phyloP scores from a whole-genome alignment of 2,329 filamentous ascomycete genomes.

The Cladosporium phlei region DNA sequence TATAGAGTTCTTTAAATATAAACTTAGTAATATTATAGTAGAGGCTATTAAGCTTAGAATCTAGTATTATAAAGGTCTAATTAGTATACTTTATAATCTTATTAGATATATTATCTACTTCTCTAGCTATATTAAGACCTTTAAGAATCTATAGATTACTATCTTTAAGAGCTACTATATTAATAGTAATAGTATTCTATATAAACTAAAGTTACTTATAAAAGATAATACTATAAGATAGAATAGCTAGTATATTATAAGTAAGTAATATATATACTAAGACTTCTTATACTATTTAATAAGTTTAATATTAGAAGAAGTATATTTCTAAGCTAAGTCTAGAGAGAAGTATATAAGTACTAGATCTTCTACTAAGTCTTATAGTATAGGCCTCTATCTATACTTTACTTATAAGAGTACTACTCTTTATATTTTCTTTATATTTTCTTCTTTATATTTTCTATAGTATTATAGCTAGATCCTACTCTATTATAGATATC shows the following conservation, averaged over 20 bases:
- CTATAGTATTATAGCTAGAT: no score
- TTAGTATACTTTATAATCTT: not conserved
- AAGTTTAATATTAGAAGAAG: no score
- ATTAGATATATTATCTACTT: not conserved
- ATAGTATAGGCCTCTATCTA: no score
- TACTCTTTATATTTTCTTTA: no score
- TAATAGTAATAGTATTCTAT: no score
- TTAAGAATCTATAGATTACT: not conserved
- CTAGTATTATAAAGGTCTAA: not conserved
- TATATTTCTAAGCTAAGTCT: no score
- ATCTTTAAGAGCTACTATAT: constrained; percentile 13
- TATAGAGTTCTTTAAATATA: not conserved
- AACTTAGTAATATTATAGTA: not conserved
- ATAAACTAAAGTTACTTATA: constrained; percentile 8
- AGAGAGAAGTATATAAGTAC: no score
- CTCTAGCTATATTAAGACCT: not conserved
- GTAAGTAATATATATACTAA: no score
- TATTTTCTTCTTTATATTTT: not conserved
- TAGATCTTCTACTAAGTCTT: no score
- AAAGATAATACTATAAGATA: not conserved
- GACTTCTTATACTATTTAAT: no score
- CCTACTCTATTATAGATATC: no score
- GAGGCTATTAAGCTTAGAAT: not conserved
- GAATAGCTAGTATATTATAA: not conserved
- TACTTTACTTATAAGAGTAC: no score